phyloP scores from a whole-genome alignment of 164 flowering plant species.

The Paratinospora sagittata region DNA sequence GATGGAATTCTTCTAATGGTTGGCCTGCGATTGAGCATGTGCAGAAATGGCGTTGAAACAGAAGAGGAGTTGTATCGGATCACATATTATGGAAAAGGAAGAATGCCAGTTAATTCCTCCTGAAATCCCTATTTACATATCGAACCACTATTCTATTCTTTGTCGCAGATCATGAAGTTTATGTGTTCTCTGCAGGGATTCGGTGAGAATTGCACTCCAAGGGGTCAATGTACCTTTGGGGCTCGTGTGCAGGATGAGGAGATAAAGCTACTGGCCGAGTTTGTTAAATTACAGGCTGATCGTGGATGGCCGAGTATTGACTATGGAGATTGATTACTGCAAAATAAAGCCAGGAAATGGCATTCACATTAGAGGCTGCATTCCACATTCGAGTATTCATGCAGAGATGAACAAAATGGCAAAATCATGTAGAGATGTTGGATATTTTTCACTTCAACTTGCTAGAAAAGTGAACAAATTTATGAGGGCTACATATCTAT shows the following conservation, averaged over 20 bases:
- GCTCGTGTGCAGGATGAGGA: constrained; percentile 74
- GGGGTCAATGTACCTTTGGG: constrained; percentile 89
- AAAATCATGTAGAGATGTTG: not conserved
- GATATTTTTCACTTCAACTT: too few species aligned
- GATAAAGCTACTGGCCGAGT: constrained; percentile 66
- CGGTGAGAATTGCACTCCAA: constrained; percentile 81
- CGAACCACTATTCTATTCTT: not conserved
- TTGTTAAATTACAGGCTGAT: constrained; percentile 74
- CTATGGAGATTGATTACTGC: constrained; percentile 27
- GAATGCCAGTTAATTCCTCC: constrained; percentile 70
- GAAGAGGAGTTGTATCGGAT: constrained; percentile 64
- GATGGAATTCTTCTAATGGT: not conserved
- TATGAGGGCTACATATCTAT: not conserved
- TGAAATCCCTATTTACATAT: constrained; percentile 6
- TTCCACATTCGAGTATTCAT: constrained; percentile 9
- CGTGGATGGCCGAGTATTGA: constrained; percentile 58
- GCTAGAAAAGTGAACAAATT: too few species aligned
- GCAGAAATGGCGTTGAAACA: constrained; percentile 68
- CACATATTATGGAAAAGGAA: constrained; percentile 79
- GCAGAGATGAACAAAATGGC: not conserved
- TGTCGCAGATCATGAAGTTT: not conserved
- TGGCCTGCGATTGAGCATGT: not conserved
- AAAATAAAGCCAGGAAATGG: not conserved
- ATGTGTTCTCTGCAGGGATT: constrained; percentile 51
- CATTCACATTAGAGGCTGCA: constrained; percentile 1